Base-by-base conservation (phyloP, 768 basidiomycete species). In the Tulasnella sp. region DNA sequence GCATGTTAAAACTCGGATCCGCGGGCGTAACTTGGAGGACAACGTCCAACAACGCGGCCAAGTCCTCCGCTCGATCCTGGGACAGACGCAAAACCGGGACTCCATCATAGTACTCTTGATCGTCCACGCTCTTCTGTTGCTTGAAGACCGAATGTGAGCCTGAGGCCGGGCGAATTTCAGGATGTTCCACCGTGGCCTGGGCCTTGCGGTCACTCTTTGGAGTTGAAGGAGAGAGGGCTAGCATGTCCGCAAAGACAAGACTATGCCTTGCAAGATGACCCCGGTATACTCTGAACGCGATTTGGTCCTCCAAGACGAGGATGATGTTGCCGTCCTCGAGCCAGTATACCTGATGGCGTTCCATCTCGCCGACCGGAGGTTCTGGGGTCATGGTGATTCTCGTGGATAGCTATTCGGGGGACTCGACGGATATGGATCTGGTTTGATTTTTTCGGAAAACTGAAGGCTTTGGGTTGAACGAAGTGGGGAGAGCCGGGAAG, bases 271-370 rank as follows among this genome's bases (percentile, higher is more conserved):
- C 78, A 18, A 79, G 71, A n/a, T 48, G 78, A 27, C 78, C 78
- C 7, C 72, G 68, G 42, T 79, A 79, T 10, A 79, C n/a, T 19
- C 71, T 62, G 31, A 79, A 79, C 62, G 56, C 39, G 34, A 36
- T 38, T 44, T 44, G 72, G 40, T 74, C 78, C 27, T 79, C 71
- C 31, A 79, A 56, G 2, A 44, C 52, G 24, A 79, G 44, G 40
- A 72, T 40, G 78, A 79, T 79, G 78, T 79, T 79, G 39, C 78
- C 78, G 40, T 79, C 78, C 24, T 79, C 71, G 31, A 79, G 71
- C 36, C 71, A 79, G 21, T 79, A 74, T 7, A 72, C 52, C 27
- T 62, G 38, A 38, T 79, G 78, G 8, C 76, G 52, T 44, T 75
- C 74, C 19, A 75, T 68, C 14, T 27, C 62, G 62, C 34, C 62